Base-by-base conservation (phyloP, 495 filamentous ascomycete species). In the Penicillium antarcticum region DNA sequence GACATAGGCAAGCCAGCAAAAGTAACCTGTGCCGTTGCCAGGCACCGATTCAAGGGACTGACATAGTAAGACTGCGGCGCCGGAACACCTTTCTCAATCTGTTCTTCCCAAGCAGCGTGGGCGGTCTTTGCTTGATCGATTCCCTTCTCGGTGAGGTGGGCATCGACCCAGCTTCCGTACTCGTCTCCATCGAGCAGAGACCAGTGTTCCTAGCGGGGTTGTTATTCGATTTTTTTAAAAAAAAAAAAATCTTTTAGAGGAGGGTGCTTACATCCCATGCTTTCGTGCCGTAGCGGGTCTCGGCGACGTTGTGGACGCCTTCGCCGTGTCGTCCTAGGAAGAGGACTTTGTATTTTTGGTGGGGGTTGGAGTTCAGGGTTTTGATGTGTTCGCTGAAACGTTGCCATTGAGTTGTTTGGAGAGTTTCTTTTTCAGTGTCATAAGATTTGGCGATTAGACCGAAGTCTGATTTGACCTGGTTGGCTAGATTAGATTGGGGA, bases 241-340 rank as follows among this genome's bases (percentile, higher is more conserved):
- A 7, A 0, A 21, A 6, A 33, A 23, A 3, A 5, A 10, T n/a
- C 21, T 2, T 7, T 23, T 16, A 11, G 2, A 12, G 13, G 14
- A 5, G 16, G 3, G 8, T 1, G 61, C 73, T n/a, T 67, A 77
- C 73, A 68, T 89, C 78, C 87, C 87, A 89, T 24, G 75, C 70
- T 16, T 74, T 70, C 0, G 80, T 86, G 16, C 87, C 87, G 50
- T 88, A 91, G 39, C 70, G 81, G 5, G 56, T 61, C 57, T 89
- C 79, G 4, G 84, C 84, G 24, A 80, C 80, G 60, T 87, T 87
- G 56, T 91, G 87, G 45, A 80, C 79, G 1, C 87, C 87, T 60
- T 91, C 80, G 1, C 87, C 87, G 61, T 91, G 87, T 19, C 87
- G 78, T 12, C 81, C 87, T 14, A 88, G 67, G 68, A 80, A 89